phyloP scores from a whole-genome alignment of 495 filamentous ascomycete species.

The Aspergillus affinis region DNA sequence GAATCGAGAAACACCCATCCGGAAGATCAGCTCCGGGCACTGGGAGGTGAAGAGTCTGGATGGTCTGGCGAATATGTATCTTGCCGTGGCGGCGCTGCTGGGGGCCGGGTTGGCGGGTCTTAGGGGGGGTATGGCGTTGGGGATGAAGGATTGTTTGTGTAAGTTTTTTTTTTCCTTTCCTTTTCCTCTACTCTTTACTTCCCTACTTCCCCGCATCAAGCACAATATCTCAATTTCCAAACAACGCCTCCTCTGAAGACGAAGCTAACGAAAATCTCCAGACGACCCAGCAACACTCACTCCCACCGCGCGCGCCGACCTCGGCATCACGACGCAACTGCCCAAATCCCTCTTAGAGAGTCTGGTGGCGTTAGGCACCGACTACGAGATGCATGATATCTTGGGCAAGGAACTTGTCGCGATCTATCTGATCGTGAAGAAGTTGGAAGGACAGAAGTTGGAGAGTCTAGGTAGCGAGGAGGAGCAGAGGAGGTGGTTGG shows the following conservation, averaged over 20 bases:
- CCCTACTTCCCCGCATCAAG: background rate
- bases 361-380: slow-evolving; percentile 21
- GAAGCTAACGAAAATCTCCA: background rate
- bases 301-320: slow-evolving; percentile 19
- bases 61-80: slow-evolving; percentile 44
- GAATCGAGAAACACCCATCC: slow-evolving; percentile 44
- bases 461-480: slow-evolving; percentile 49
- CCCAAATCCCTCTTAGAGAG: slow-evolving; percentile 37
- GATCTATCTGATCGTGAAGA: slow-evolving; percentile 61
- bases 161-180: slow-evolving; percentile 11
- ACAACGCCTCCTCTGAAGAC: background rate
- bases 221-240: too few relatives aligned
- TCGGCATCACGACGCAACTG: slow-evolving; percentile 42
- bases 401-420: slow-evolving; percentile 56
- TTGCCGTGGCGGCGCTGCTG: slow-evolving; percentile 60
- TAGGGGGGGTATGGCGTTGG: slow-evolving; percentile 41
- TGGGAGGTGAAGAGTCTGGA: slow-evolving; percentile 46
- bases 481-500: slow-evolving; percentile 54
- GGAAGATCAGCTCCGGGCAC: slow-evolving; percentile 37
- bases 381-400: slow-evolving; percentile 28
- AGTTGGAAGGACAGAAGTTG: slow-evolving; percentile 47
- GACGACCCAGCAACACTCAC: slow-evolving; percentile 35
- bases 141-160: slow-evolving; percentile 55
- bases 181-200: background rate
- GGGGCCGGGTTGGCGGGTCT: slow-evolving; percentile 65